These are phyloP conservation scores for Epichloe sibirici DNA, from an alignment of 2,329 filamentous ascomycete species.

Conservation along the genomic window DNA sequence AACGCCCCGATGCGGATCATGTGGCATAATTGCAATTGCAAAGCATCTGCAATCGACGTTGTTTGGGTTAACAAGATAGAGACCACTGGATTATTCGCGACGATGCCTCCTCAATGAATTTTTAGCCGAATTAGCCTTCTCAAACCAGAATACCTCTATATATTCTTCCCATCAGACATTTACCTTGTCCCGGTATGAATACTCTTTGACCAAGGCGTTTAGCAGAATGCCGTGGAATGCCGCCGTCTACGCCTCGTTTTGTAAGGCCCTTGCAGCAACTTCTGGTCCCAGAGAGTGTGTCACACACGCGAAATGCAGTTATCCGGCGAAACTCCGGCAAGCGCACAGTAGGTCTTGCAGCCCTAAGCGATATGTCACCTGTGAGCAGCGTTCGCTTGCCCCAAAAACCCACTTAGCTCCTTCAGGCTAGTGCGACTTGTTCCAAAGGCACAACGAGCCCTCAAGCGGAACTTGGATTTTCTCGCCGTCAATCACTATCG, in stretches of 20 bases:
- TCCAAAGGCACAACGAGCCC: constrained; percentile 28
- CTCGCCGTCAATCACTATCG: constrained; percentile 26
- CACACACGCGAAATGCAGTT: not conserved
- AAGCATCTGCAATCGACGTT: not conserved
- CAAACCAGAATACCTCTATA: not conserved
- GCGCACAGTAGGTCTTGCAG: constrained; percentile 25
- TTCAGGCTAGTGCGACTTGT: constrained; percentile 20
- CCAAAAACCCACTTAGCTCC: constrained; percentile 17
- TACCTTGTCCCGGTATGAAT: not conserved
- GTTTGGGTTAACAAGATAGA: not conserved
- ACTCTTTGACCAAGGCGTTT: not conserved
- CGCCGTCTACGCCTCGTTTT: not conserved
- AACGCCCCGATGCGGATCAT: not conserved
- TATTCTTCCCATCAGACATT: not conserved
- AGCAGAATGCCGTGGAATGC: not conserved
- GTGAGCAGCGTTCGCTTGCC: constrained; percentile 24
- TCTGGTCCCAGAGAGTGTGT: too few species aligned
- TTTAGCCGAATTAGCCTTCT: not conserved
- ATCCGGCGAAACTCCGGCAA: constrained; percentile 20
- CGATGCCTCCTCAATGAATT: not conserved
- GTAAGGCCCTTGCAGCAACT: too few species aligned
- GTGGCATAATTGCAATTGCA: not conserved
- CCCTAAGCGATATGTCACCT: constrained; percentile 24
- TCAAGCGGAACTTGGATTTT: constrained; percentile 29
- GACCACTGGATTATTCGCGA: not conserved